A percentile compares a stretch with the other conserved stretches of the same genome.
These are phyloP conservation scores for Rosa multiflora DNA, from an alignment of 306 rosid genomes.

Conservation along the genomic window DNA sequence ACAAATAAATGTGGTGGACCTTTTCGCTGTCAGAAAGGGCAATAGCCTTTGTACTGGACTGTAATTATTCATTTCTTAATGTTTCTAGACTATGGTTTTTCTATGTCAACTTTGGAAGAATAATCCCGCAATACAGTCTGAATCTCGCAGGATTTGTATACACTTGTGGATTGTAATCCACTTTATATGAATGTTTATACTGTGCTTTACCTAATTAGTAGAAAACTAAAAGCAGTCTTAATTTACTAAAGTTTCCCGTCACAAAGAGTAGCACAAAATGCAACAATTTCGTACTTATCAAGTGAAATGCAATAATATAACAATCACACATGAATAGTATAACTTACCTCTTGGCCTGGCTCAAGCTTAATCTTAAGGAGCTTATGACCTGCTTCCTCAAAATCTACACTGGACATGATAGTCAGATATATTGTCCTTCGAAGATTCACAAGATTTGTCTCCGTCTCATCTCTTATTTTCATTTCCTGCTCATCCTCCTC, in stretches of 20 bases:
- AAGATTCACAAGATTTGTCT: slow-evolving; percentile 88
- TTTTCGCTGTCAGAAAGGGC: neutral
- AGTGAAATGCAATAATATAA: neutral
- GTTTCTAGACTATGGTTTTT: neutral
- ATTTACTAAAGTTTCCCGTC: neutral
- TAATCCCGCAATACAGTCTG: neutral
- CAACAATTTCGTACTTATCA: neutral
- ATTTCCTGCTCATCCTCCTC: slow-evolving; percentile 72
- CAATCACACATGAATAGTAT: slow-evolving; percentile 14
- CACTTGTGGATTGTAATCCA: neutral
- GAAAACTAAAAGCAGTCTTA: neutral
- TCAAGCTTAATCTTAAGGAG: slow-evolving; percentile 92
- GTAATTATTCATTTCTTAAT: neutral
- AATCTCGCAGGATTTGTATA: slow-evolving; percentile 1
- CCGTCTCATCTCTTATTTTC: slow-evolving; percentile 86
- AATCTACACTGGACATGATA: slow-evolving; percentile 94
- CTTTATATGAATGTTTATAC: neutral
- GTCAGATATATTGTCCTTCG: slow-evolving; percentile 88
- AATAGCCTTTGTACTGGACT: neutral
- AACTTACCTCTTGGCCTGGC: slow-evolving; percentile 95
- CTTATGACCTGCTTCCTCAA: slow-evolving; percentile 98
- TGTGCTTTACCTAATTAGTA: neutral
- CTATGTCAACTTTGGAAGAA: neutral
- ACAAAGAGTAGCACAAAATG: neutral
- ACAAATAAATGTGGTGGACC: neutral